Evolutionary conservation across 2,329 filamentous ascomycete genomes (phyloP), one percentile per base, ranked within the genome.

Genomic region (Emydomyces testavorans): DNA sequence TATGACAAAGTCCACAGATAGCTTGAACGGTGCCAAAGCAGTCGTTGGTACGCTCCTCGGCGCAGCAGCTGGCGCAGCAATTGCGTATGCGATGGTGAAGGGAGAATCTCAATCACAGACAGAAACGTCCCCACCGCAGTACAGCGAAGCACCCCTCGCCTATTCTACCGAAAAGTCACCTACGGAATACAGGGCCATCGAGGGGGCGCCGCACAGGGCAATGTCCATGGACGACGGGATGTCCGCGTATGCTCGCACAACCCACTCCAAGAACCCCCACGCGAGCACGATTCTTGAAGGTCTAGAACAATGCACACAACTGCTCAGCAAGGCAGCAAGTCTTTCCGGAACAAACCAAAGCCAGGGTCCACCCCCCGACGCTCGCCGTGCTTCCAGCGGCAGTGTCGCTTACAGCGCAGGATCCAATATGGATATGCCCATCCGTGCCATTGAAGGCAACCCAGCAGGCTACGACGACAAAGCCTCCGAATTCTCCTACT

Each of bases 21-120:
- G 52, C 24, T 57, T 60, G 6, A 55, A 53, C 37, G 73, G 71
- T 42, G 72, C 78, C 34, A 80, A 80, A 55, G 77, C 78, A 16
- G 73, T 89, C 35, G 73, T 92, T 38, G 84, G 86, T 6, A 83
- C 84, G 6, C 71, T 93, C 8, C 73, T 94, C 41, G 86, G 85
- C 36, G 85, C 83, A 26, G 85, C 85, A 13, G 85, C 85, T 15
- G 84, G 83, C 32, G 84, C 82, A 29, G 83, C 82, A 7, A 71
- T 85, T 34, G 82, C 85, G 7, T 94, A 92, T 65, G 80, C 79
- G 18, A 80, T 87, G 69, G 73, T 79, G 53, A 79, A 76, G 35
- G 46, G 49, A 18, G 53, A 54, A 20, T 51, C 50, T 50, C 58
- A 46, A 16, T 31, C 57, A 8, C 44, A 47, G 31, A 4, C 46